Evolutionary conservation across 805 yeast species (phyloP).

Genomic region (Nakazawaea wickerhamii): DNA sequence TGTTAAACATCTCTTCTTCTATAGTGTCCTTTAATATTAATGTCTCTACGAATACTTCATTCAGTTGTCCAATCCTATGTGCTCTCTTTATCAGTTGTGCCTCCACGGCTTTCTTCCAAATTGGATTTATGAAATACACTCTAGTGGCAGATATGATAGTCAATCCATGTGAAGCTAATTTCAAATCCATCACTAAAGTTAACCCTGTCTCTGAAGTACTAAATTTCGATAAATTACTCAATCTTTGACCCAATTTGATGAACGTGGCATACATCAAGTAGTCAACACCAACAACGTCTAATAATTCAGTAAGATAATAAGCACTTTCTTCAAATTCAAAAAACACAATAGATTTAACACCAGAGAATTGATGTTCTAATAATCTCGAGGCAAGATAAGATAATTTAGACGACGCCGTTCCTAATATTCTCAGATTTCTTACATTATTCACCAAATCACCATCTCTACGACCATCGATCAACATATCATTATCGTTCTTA

Average conservation of each 20-base stretch:
- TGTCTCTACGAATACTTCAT: slow-evolving; percentile 66
- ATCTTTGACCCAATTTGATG: slow-evolving; percentile 43
- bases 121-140: slow-evolving; percentile 67
- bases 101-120: slow-evolving; percentile 63
- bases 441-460: slow-evolving; percentile 21
- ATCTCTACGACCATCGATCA: slow-evolving; percentile 18
- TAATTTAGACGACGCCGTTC: slow-evolving; percentile 60
- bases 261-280: slow-evolving; percentile 63
- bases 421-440: slow-evolving; percentile 39
- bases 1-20: slow-evolving; percentile 61
- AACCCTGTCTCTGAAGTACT: slow-evolving; percentile 43
- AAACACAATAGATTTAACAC: slow-evolving; percentile 54
- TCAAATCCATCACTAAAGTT: slow-evolving; percentile 59
- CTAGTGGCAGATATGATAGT: slow-evolving; percentile 64
- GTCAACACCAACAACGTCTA: slow-evolving; percentile 55
- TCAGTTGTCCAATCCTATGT: slow-evolving; percentile 66
- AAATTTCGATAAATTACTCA: slow-evolving; percentile 47
- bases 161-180: slow-evolving; percentile 63
- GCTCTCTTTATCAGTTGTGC: slow-evolving; percentile 78
- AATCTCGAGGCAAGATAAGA: slow-evolving; percentile 53
- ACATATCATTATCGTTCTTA: slow-evolving; percentile 10
- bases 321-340: slow-evolving; percentile 72
- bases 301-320: slow-evolving; percentile 56
- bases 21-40: slow-evolving; percentile 55
- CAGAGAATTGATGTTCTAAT: slow-evolving; percentile 42